Evolutionary conservation across 2,329 filamentous ascomycete species (phyloP).

Genomic region (Aspergillus bombycis): DNA sequence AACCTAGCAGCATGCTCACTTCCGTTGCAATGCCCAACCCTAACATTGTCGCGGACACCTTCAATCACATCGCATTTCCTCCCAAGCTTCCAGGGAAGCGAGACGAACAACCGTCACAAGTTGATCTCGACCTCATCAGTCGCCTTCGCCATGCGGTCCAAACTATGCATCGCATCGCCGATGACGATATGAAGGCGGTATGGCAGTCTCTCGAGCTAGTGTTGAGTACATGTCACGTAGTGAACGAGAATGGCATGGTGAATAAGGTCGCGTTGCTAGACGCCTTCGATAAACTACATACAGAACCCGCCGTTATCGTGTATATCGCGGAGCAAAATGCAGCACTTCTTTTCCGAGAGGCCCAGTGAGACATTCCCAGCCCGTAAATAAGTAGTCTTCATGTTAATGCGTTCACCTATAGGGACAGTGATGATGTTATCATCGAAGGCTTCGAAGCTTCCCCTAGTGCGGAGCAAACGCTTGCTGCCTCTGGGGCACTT

Average conservation of each 20-base stretch:
- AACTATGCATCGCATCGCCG: not conserved
- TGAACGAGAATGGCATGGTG: slow-evolving; percentile 21
- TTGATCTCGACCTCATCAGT: slow-evolving; percentile 32
- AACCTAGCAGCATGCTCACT: no score
- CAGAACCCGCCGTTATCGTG: slow-evolving; percentile 44
- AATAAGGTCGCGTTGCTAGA: slow-evolving; percentile 28
- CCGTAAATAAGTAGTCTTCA: not conserved
- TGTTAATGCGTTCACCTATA: no score
- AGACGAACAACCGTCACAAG: slow-evolving; percentile 31
- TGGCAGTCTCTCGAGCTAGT: slow-evolving; percentile 14
- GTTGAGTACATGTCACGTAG: slow-evolving; percentile 20
- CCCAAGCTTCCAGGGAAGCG: slow-evolving; percentile 41
- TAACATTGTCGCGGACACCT: slow-evolving; percentile 8
- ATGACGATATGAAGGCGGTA: slow-evolving; percentile 2
- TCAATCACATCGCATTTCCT: slow-evolving; percentile 44
- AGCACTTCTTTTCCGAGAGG: slow-evolving; percentile 46
- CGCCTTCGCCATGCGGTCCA: slow-evolving; percentile 27
- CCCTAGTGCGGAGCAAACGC: slow-evolving; percentile 54
- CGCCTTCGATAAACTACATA: slow-evolving; percentile 32
- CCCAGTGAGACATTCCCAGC: slow-evolving; percentile 12
- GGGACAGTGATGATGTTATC: slow-evolving; percentile 34
- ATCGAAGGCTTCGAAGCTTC: slow-evolving; percentile 68
- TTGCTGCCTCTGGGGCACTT: slow-evolving; percentile 56
- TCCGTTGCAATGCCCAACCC: no score
- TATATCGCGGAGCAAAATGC: slow-evolving; percentile 55